Base-by-base conservation (phyloP, 2,329 filamentous ascomycete genomes). In the Helotiales sp. region DNA sequence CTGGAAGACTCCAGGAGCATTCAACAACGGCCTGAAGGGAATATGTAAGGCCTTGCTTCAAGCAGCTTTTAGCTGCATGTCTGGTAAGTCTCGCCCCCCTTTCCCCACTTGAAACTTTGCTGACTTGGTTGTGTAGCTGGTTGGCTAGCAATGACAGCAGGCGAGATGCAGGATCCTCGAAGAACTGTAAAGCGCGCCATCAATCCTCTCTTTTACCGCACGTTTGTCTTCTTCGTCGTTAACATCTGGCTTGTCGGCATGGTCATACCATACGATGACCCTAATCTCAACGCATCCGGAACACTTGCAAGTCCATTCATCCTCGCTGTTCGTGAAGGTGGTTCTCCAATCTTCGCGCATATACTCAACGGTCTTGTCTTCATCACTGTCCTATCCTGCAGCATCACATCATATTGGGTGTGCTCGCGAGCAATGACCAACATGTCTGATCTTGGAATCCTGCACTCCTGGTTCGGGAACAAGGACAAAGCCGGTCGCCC, bases 21-120 rank as follows among this genome's bases (percentile, higher is more conserved):
- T 80, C 70, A 64, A 67, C 49, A 75, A 85, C 66, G 83, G 83
- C 5, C 85, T 87, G 75, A 81, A 84, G 71, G 83, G 83, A 38
- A 79, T 86, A 63, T 85, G 82, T 70, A 77, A 77, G 60, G 81
- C 85, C 40, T 85, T 86, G 63, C 81, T 85, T 55, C 86, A 82
- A 33, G 82, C 83, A 17, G 81, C 82, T 5, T 86, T 86, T 64
- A 76, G 82, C 70, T 74, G 36, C 55, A 86, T 84, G 69, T 77
- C 79, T 44, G 83, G 84, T 64, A 85, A 42, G 62, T 40, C 3
- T 40, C 15, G 17, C 22, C 36, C 22, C 7, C 36, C 17, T 19
- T 40, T 4, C 22, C 36, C 4, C 36, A 19, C 10, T 40, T 40
- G 10, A 10, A 40, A 17, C 15, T 5, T 3, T n/a, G 12, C 29